Conservation (phyloP, 2,329 filamentous ascomycete genomes). For the Paradendryphiella salina region DNA sequence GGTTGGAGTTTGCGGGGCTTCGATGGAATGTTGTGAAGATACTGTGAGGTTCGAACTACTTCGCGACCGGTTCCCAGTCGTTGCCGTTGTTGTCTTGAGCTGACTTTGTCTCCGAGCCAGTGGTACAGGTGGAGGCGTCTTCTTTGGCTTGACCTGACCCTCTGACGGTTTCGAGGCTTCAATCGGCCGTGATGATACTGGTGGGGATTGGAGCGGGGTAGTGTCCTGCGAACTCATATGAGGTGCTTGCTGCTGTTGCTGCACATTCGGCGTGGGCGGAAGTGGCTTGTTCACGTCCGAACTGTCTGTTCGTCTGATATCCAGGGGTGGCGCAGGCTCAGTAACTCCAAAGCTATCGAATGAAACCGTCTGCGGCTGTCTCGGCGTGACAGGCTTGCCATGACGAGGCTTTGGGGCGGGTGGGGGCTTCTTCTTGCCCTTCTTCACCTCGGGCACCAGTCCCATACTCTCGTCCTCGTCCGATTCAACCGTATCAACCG, state of each 20-base stretch:
- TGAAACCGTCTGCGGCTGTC: constrained; percentile 48
- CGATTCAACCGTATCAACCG: constrained; percentile 59
- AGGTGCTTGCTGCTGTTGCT: constrained; percentile 23
- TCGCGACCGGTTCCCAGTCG: constrained; percentile 33
- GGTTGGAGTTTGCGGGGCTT: constrained; percentile 27
- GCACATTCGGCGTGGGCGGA: constrained; percentile 55
- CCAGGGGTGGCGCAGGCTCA: constrained; percentile 27
- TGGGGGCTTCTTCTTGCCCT: constrained; percentile 71
- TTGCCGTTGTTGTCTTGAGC: constrained; percentile 34
- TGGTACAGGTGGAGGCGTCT: constrained; percentile 42
- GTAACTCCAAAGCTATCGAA: constrained; percentile 40
- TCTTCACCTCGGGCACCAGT: constrained; percentile 39
- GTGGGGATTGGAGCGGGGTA: constrained; percentile 18
- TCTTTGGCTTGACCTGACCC: constrained; percentile 31
- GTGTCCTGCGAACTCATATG: constrained; percentile 31
- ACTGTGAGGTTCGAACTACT: constrained; percentile 45
- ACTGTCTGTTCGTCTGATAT: constrained; percentile 34
- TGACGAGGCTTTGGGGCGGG: constrained; percentile 70
- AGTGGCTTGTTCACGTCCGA: constrained; percentile 66
- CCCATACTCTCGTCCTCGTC: constrained; percentile 53
- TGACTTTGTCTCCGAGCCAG: constrained; percentile 44
- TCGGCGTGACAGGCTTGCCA: constrained; percentile 69
- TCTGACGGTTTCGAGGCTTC: constrained; percentile 29
- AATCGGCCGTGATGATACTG: constrained; percentile 15
- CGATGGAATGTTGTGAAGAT: constrained; percentile 43